A percentile compares a stretch with the other conserved stretches of the same genome.
phyloP scores from a whole-genome alignment of 495 filamentous ascomycete genomes.

The Xylaria telfairii region DNA sequence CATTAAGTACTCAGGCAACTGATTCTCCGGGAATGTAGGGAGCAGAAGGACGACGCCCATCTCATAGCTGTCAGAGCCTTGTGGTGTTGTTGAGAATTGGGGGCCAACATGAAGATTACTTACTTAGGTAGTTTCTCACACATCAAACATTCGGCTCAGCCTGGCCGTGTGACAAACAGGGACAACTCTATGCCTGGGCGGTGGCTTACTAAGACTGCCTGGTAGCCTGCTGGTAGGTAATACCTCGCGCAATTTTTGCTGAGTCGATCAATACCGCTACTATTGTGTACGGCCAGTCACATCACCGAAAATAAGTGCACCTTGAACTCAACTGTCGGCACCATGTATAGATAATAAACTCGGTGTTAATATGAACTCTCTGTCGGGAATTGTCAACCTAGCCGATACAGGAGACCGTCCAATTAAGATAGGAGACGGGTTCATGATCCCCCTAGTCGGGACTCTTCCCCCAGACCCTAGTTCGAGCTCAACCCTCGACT shows the following conservation, averaged over 20 bases:
- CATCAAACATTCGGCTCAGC: background rate
- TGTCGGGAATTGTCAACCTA: too few relatives aligned
- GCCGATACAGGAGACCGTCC: background rate
- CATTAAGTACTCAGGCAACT: background rate
- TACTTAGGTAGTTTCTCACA: background rate
- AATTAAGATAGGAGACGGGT: background rate
- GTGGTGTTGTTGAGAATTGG: background rate
- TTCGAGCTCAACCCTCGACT: conserved; percentile 1
- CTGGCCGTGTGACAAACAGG: background rate
- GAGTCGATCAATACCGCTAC: background rate
- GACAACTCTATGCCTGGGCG: background rate
- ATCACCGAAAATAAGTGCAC: background rate
- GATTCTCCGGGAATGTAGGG: too few relatives aligned
- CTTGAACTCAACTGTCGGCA: background rate
- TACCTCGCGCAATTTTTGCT: too few relatives aligned
- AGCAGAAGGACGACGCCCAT: too few relatives aligned
- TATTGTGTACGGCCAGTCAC: too few relatives aligned
- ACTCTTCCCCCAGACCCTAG: background rate
- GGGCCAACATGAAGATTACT: background rate
- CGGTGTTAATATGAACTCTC: background rate
- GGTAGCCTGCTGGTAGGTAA: background rate
- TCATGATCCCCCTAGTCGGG: background rate
- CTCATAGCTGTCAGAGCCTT: background rate
- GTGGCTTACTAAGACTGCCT: background rate
- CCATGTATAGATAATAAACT: background rate